A percentile compares a stretch with the other conserved stretches of the same genome.
Conservation (phyloP, 371 early-diverging fungal genomes). For the Homolaphlyctis polyrhiza region DNA sequence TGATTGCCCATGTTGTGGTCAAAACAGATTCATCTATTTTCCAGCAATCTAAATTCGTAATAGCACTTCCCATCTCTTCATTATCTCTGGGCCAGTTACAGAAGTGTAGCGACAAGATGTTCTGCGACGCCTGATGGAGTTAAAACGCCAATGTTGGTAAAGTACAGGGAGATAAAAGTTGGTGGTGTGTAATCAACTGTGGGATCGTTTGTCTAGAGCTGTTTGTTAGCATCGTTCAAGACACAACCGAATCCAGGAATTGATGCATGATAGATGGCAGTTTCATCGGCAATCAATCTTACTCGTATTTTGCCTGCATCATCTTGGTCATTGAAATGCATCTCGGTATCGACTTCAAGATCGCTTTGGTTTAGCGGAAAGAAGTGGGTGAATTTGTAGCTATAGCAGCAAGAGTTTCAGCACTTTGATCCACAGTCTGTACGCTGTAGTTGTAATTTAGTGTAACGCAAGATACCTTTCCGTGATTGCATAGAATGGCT, state of each 20-base stretch:
- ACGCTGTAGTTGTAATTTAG: neutral
- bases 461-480: conserved; percentile 62
- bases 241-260: no score
- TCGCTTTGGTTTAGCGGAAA: conserved; percentile 42
- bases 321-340: conserved; percentile 13
- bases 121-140: conserved; percentile 82
- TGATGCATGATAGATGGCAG: neutral
- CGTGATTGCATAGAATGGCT: conserved; percentile 92
- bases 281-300: neutral
- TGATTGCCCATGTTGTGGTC: neutral
- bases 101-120: no score
- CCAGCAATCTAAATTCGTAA: no score
- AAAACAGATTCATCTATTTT: neutral
- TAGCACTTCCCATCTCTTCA: no score
- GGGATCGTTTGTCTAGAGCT: conserved; percentile 49
- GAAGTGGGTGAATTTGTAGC: conserved; percentile 81
- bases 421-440: neutral
- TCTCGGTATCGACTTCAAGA: conserved; percentile 52
- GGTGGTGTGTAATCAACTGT: conserved; percentile 95
- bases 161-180: conserved; percentile 78
- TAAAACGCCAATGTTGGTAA: conserved; percentile 91
- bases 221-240: conserved; percentile 3
- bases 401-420: conserved; percentile 17
- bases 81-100: no score
- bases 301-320: conserved; percentile 11